These are phyloP conservation scores for Ganoderma leucocontextum DNA, from an alignment of 1,284 basidiomycete genomes.

Conservation along the genomic window DNA sequence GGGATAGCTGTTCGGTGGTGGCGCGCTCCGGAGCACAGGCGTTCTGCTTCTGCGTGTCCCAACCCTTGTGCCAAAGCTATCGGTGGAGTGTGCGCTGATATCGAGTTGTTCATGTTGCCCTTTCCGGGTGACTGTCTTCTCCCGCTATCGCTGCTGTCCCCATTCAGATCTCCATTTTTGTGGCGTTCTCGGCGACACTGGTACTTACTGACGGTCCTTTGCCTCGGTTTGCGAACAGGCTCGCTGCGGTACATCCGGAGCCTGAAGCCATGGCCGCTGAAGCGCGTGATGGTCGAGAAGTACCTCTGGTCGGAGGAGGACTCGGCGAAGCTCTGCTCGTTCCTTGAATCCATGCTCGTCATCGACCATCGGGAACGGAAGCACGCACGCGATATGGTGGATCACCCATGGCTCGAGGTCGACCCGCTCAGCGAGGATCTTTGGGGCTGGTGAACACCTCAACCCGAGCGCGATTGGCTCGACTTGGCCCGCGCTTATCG, in stretches of 20 bases:
- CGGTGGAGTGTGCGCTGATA: slow-evolving; percentile 20
- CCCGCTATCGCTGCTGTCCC: not conserved
- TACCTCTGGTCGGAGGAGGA: slow-evolving; percentile 75
- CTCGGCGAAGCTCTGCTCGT: slow-evolving; percentile 68
- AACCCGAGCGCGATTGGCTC: not conserved
- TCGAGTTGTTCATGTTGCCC: slow-evolving; percentile 13
- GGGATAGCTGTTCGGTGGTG: slow-evolving; percentile 38
- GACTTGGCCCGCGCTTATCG: not conserved
- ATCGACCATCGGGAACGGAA: slow-evolving; percentile 75
- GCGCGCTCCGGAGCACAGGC: slow-evolving; percentile 13
- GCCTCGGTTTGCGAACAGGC: slow-evolving; percentile 38
- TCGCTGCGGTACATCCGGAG: slow-evolving; percentile 80
- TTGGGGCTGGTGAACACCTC: slow-evolving; percentile 33
- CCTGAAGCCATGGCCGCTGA: slow-evolving; percentile 86
- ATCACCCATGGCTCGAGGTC: slow-evolving; percentile 78
- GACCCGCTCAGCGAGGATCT: slow-evolving; percentile 39
- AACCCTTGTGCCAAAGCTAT: not conserved
- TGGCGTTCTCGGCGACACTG: slow-evolving; percentile 14
- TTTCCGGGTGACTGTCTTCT: slow-evolving; percentile 10
- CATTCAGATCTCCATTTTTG: slow-evolving; percentile 20
- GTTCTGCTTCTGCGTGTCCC: not conserved
- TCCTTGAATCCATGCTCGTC: slow-evolving; percentile 83
- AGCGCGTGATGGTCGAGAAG: slow-evolving; percentile 86
- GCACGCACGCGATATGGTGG: slow-evolving; percentile 76
- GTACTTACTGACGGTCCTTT: slow-evolving; percentile 19